A percentile compares a stretch with the other conserved stretches of the same genome.
Evolutionary conservation across 2,329 filamentous ascomycete species (phyloP).

Genomic region (Fusarium sp.): DNA sequence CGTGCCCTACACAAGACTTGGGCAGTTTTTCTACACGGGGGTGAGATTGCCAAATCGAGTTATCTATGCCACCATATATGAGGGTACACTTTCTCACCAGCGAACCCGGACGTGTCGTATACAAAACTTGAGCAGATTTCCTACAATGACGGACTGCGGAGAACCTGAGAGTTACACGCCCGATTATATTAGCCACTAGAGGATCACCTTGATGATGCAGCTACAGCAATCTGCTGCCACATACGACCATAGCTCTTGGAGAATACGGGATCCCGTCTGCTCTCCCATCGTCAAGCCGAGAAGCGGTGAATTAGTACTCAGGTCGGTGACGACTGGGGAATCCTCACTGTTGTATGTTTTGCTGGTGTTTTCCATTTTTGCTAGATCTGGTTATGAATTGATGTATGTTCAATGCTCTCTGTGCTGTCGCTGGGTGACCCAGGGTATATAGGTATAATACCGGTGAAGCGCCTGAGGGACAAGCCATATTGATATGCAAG

Average conservation of each 20-base stretch:
- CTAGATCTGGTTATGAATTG: not conserved
- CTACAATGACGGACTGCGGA: too few relatives aligned
- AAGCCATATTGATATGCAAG: not conserved
- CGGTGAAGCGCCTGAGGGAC: not conserved
- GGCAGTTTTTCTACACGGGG: not conserved
- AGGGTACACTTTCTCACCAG: not conserved
- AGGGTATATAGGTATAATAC: too few relatives aligned
- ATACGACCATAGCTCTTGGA: not conserved
- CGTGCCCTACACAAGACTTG: not conserved
- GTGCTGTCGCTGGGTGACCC: not conserved
- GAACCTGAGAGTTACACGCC: not conserved
- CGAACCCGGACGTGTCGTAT: not conserved
- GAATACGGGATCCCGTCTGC: not conserved
- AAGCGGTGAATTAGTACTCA: slow-evolving; percentile 1
- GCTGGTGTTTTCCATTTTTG: not conserved
- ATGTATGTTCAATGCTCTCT: not conserved
- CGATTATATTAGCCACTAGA: not conserved
- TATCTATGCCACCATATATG: not conserved
- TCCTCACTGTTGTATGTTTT: not conserved
- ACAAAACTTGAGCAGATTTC: too few relatives aligned
- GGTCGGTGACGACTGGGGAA: not conserved
- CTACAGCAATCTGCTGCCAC: not conserved
- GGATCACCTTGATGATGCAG: not conserved
- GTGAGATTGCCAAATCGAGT: not conserved
- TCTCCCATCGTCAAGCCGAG: not conserved